phyloP scores from a whole-genome alignment of 2,329 filamentous ascomycete genomes.

The Fusarium praegraminearum region DNA sequence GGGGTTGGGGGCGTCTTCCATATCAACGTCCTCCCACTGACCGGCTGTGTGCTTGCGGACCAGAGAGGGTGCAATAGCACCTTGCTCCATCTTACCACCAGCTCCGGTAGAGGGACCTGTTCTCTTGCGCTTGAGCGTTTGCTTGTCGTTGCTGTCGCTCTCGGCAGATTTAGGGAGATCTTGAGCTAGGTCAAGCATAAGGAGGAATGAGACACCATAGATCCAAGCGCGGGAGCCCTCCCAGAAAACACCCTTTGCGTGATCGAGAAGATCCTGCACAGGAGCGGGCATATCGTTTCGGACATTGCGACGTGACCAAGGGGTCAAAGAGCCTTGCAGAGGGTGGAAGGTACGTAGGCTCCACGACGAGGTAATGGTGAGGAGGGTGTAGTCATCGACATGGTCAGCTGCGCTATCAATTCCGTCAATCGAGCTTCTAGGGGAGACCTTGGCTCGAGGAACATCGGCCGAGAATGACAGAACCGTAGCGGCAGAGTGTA shows the following conservation, averaged over 20 bases:
- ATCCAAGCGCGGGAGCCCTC: constrained; percentile 84
- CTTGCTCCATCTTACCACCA: constrained; percentile 63
- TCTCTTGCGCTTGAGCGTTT: constrained; percentile 67
- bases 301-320: constrained; percentile 89
- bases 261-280: constrained; percentile 80
- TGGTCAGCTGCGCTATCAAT: constrained; percentile 45
- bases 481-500: constrained; percentile 73
- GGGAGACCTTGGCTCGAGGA: constrained; percentile 48
- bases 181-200: constrained; percentile 87
- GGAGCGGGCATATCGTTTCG: constrained; percentile 78
- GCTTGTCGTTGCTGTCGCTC: constrained; percentile 48
- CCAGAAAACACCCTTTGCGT: constrained; percentile 88
- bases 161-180: constrained; percentile 66
- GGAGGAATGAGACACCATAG: constrained; percentile 86
- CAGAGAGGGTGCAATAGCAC: constrained; percentile 59
- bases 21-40: constrained; percentile 55
- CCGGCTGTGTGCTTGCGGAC: constrained; percentile 57
- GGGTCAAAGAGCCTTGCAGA: constrained; percentile 78
- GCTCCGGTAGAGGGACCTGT: constrained; percentile 62
- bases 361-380: constrained; percentile 66
- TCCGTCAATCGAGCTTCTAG: constrained; percentile 43
- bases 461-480: constrained; percentile 73
- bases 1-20: constrained; percentile 55
- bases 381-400: constrained; percentile 63
- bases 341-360: constrained; percentile 84